Conservation (phyloP, 768 basidiomycete genomes). For the Aureoboletus auriporus region DNA sequence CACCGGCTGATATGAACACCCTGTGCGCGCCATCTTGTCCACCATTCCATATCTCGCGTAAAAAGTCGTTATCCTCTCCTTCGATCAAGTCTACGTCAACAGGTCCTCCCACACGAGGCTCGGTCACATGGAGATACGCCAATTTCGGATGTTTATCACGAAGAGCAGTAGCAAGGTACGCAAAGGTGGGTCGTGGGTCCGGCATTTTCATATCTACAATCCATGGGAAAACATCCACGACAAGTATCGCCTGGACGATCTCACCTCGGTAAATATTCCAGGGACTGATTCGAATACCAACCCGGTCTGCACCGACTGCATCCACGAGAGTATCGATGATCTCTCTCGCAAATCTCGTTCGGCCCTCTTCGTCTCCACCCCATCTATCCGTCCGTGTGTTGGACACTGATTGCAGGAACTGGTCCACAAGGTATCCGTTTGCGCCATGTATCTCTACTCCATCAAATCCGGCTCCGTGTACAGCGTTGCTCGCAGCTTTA, state of each 20-base stretch:
- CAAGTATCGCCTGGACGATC: neutral
- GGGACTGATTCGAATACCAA: constrained; percentile 55
- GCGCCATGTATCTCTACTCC: constrained; percentile 42
- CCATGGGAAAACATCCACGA: neutral
- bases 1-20: too few relatives aligned
- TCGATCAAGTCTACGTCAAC: neutral
- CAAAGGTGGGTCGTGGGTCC: constrained; percentile 53
- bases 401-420: constrained; percentile 38
- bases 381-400: too few relatives aligned
- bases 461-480: constrained; percentile 39
- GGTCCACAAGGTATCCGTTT: constrained; percentile 50
- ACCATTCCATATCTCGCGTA: constrained; percentile 41
- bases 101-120: constrained; percentile 33
- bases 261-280: constrained; percentile 44
- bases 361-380: constrained; percentile 57
- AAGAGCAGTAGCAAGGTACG: constrained; percentile 43
- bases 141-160: constrained; percentile 28
- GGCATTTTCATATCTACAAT: constrained; percentile 46
- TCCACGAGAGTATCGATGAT: constrained; percentile 47
- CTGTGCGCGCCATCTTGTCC: constrained; percentile 25
- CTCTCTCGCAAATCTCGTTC: constrained; percentile 47
- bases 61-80: constrained; percentile 38
- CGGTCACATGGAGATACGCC: constrained; percentile 52
- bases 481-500: constrained; percentile 32
- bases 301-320: constrained; percentile 49